Evolutionary conservation across 768 basidiomycete genomes (phyloP), one percentile per base, ranked within the genome.

Genomic region (Lentinula detonsa): DNA sequence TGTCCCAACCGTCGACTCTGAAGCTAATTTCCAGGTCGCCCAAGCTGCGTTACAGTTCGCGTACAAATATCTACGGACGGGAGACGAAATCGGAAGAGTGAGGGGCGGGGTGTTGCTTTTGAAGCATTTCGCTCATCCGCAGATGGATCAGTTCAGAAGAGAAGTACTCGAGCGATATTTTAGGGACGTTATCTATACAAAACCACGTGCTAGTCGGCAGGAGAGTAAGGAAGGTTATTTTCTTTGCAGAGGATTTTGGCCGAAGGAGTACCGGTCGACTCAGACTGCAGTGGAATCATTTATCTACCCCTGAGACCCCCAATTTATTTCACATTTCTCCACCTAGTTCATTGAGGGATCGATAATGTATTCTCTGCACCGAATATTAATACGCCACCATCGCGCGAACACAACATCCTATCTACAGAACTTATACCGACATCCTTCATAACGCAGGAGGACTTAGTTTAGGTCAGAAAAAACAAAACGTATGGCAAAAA

Each of bases 151-250:
- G n/a, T 96, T 97, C 70, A 79, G 86, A 9, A 73, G 74, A 34
- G 67, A 78, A n/a, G 69, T 73, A 5, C 77, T 97, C 1, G 74
- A 79, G 21, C 83, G 84, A 0, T 75, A 80, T 63, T 98, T 98
- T 69, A 71, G 78, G 31, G 72, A 78, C 16, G 91, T 97, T 0
- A 72, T 78, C 16, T 85, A 81, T 66, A 73, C 87, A 67, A 98
- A 98, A 70, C 95, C 95, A 0, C 75, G 82, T n/a, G 83, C 91
- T 0, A 94, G 91, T 57, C 80, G 95, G 7, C 66, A 81, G 0
- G 87, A 88, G 61, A 93, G 91, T 0, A 81, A 84, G 33, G 95
- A 98, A 69, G 88, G 84, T 0, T 98, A 94, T 71, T 95, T 87
- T 76, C 76, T 97, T 8, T 97, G 95, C 69, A 76, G 84, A 51